phyloP scores from a whole-genome alignment of 2,329 filamentous ascomycete genomes.

The Aspergillus persii region DNA sequence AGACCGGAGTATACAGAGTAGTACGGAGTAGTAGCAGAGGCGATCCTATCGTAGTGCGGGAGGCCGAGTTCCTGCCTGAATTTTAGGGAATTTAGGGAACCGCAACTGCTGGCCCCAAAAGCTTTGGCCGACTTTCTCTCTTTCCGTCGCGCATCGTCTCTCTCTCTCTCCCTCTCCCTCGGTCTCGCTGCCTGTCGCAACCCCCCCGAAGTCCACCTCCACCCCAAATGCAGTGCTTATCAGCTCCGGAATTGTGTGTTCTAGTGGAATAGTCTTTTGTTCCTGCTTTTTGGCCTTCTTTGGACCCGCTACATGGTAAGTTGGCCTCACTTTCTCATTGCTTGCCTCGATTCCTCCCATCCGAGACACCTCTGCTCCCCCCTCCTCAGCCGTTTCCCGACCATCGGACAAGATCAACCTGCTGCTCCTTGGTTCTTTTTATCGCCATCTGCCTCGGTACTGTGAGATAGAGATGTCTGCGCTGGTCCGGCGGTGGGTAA shows the following conservation, averaged over 20 bases:
- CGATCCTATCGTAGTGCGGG: not conserved
- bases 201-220: conserved; percentile 4
- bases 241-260: conserved; percentile 18
- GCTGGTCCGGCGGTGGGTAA: conserved; percentile 10
- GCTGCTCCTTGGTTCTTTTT: not conserved
- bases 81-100: not conserved
- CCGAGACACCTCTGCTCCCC: conserved; percentile 7
- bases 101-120: not conserved
- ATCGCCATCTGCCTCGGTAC: conserved; percentile 2
- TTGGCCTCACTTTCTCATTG: conserved; percentile 19
- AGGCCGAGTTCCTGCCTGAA: not conserved
- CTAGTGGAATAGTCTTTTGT: conserved; percentile 28
- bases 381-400: not conserved
- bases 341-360: conserved; percentile 14
- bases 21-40: too few species aligned
- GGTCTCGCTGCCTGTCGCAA: conserved; percentile 14
- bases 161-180: not conserved
- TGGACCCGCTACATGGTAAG: conserved; percentile 23
- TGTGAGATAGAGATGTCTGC: not conserved
- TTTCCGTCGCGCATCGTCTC: conserved; percentile 22
- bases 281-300: conserved; percentile 25
- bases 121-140: conserved; percentile 9
- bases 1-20: too few species aligned
- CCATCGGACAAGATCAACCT: not conserved
- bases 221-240: conserved; percentile 20